Percentiles rank a stretch among this genome's conserved stretches.
phyloP scores from a whole-genome alignment of 1,284 basidiomycete genomes.

The Microbotryum lychnidis-dioicae region DNA sequence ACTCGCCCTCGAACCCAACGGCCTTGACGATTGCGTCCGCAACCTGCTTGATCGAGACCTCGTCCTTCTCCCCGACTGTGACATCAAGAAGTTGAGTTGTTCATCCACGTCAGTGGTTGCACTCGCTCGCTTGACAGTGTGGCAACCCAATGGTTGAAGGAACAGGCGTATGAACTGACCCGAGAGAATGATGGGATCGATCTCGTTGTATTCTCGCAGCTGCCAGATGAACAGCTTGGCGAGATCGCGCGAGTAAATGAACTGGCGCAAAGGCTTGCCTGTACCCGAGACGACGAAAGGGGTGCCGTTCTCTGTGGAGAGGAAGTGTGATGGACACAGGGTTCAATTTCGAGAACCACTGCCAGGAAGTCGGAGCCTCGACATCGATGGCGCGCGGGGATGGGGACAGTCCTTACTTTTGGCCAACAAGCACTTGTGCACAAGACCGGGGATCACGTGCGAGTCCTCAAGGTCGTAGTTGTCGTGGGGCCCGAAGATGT shows the following conservation, averaged over 20 bases:
- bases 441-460: constrained; percentile 80
- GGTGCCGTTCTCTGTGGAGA: constrained; percentile 59
- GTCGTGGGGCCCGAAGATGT: constrained; percentile 59
- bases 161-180: constrained; percentile 44
- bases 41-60: constrained; percentile 76
- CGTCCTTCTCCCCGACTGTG: constrained; percentile 74
- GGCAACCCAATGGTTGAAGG: not conserved
- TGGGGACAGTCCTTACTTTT: constrained; percentile 52
- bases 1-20: constrained; percentile 63
- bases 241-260: constrained; percentile 86
- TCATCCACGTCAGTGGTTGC: not conserved
- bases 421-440: constrained; percentile 79
- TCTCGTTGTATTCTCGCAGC: constrained; percentile 74
- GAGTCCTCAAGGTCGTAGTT: constrained; percentile 67
- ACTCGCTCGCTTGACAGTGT: not conserved
- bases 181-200: constrained; percentile 79
- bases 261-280: constrained; percentile 80
- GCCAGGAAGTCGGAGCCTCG: not conserved
- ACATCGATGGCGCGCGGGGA: not conserved
- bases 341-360: constrained; percentile 1
- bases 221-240: constrained; percentile 89
- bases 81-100: not conserved
- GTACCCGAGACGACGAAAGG: constrained; percentile 75
- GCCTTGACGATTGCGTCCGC: constrained; percentile 74
- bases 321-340: not conserved